Base-by-base conservation (phyloP, 2,329 filamentous ascomycete species). In the Microcera coccophila region DNA sequence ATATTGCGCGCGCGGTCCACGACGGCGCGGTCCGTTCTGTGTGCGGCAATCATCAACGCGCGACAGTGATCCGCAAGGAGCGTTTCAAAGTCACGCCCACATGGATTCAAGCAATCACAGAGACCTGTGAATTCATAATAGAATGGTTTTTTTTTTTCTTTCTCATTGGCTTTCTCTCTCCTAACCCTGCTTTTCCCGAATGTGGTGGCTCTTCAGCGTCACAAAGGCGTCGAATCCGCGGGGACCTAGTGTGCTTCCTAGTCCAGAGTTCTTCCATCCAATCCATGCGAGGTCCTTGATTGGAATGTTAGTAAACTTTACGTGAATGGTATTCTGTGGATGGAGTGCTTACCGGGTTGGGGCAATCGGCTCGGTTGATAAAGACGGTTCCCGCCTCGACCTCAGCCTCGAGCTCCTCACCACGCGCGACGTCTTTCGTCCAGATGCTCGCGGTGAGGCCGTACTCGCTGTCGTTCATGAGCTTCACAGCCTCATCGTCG, bases 211-310 rank as follows among this genome's bases (percentile, higher is more conserved):
- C 82, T 96, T 96, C 59, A 95, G 76, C 76, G 93, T 95, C 62
- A 94, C 85, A 62, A 96, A 97, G 63, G 95, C 88, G 58, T 96
- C 91, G 62, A 94, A 97, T 10, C 91, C 91, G 60, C 90, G 95
- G 57, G 74, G 83, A 69, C 89, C 33, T 9, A 35, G 33, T 8
- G 33, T 35, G 17, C 33, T 35, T 9, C 33, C 33, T 17, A 35
- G 17, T 5, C 33, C 33, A 19, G 33, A 35, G 33, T 35, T 35
- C 33, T 35, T 35, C 33, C 33, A 35, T 5, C 33, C 33, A 35
- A 35, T 20, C 33, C 33, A 35, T 5, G 33, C 15, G 16, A 35
- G 33, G n/a, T 35, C 33, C 33, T 35, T 9, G n/a, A n/a, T 12
- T 5, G 8, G 5, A 19, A 19, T 20, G 18, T 35, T 20, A 35